Evolutionary conservation across 176 grass and related monocot genomes (phyloP).

Genomic region (Guadua angustifolia): DNA sequence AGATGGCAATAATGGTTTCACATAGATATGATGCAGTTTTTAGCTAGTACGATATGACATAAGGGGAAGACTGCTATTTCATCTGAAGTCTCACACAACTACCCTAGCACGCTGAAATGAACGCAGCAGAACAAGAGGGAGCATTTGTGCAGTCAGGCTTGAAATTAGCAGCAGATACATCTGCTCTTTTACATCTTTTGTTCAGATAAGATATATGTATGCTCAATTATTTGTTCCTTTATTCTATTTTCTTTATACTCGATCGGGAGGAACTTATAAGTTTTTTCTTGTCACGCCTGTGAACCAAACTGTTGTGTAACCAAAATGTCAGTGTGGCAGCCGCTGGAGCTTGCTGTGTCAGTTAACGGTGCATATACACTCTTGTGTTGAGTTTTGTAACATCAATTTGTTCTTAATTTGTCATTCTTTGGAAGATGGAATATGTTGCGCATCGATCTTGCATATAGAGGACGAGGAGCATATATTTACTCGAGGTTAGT

Average conservation of each 20-base stretch:
- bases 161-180: slow-evolving; percentile 32
- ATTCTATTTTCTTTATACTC: background rate
- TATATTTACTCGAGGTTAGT: too few species aligned
- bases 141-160: background rate
- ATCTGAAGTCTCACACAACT: slow-evolving; percentile 24
- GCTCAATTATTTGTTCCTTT: slow-evolving; percentile 8
- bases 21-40: slow-evolving; percentile 15
- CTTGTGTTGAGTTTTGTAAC: background rate
- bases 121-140: background rate
- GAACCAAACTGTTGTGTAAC: slow-evolving; percentile 9
- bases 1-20: slow-evolving; percentile 30
- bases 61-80: background rate
- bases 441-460: too few species aligned
- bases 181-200: slow-evolving; percentile 19
- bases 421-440: background rate
- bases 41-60: background rate
- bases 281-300: background rate
- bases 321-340: background rate
- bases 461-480: too few species aligned
- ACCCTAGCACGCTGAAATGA: background rate
- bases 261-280: slow-evolving; percentile 1
- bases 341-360: too few species aligned
- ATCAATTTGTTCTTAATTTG: background rate
- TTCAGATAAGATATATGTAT: slow-evolving; percentile 4
- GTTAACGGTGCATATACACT: too few species aligned